These are phyloP conservation scores for Deinandra increscens DNA, from an alignment of 129 eudicot genomes.

Conservation along the genomic window DNA sequence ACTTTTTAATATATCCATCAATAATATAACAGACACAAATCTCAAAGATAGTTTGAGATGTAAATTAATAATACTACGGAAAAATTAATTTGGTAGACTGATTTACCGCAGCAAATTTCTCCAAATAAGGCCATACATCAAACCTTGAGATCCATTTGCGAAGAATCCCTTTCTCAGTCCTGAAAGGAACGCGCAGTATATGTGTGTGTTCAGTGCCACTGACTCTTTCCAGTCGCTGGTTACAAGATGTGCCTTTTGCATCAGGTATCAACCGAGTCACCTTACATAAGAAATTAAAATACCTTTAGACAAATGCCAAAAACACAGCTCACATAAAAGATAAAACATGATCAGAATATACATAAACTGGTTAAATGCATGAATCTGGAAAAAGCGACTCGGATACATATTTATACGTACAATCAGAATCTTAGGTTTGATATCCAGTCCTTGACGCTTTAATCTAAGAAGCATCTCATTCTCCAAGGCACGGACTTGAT, in stretches of 20 bases:
- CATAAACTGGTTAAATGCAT: slow-evolving; percentile 11
- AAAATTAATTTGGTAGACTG: background rate
- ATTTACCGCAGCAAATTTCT: slow-evolving; percentile 79
- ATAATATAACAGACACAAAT: slow-evolving; percentile 10
- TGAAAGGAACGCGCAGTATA: slow-evolving; percentile 88
- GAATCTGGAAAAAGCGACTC: slow-evolving; percentile 3
- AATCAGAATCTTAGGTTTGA: slow-evolving; percentile 82
- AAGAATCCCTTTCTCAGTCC: slow-evolving; percentile 78
- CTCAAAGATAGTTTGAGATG: background rate
- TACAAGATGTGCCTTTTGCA: slow-evolving; percentile 96
- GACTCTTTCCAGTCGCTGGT: slow-evolving; percentile 83
- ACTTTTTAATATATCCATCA: slow-evolving; percentile 8
- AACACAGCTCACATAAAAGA: background rate
- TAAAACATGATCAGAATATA: slow-evolving; percentile 13
- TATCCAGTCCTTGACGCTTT: slow-evolving; percentile 78
- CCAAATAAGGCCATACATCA: slow-evolving; percentile 98
- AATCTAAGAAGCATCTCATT: slow-evolving; percentile 76
- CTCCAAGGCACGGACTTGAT: slow-evolving; percentile 97
- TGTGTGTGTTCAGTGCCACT: slow-evolving; percentile 77
- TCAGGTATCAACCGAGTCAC: slow-evolving; percentile 90
- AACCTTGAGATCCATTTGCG: slow-evolving; percentile 95
- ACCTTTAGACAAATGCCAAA: slow-evolving; percentile 8
- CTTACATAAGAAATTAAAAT: slow-evolving; percentile 41
- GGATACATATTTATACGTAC: slow-evolving; percentile 38
- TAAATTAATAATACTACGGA: background rate